phyloP scores from a whole-genome alignment of 2,329 filamentous ascomycete species.

The Samsoniella hepiali region DNA sequence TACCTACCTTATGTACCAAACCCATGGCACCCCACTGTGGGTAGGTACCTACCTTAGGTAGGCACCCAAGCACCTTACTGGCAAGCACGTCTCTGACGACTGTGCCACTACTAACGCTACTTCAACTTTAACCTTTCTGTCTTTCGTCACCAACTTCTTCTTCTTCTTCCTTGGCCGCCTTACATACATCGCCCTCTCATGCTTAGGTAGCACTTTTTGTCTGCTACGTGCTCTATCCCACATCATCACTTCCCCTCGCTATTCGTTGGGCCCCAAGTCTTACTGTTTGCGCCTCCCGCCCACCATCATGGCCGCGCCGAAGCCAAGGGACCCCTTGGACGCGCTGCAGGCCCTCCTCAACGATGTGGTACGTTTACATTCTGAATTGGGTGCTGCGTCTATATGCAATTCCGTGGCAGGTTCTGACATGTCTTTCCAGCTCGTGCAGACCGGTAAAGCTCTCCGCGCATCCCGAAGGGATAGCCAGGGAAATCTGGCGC shows the following conservation, averaged over 20 bases:
- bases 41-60: no score
- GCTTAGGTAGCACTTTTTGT: background rate
- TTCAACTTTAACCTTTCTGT: no score
- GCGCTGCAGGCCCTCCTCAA: conserved; percentile 53
- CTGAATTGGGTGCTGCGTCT: background rate
- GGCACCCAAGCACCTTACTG: background rate
- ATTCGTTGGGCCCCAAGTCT: background rate
- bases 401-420: conserved; percentile 12
- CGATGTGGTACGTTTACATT: conserved; percentile 46
- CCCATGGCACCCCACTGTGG: no score
- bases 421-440: conserved; percentile 34
- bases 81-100: background rate
- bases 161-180: background rate
- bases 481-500: conserved; percentile 37
- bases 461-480: conserved; percentile 48
- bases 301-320: conserved; percentile 31
- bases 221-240: background rate
- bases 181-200: background rate
- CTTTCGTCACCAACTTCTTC: no score
- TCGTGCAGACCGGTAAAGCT: conserved; percentile 58
- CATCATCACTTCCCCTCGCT: background rate
- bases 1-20: no score
- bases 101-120: background rate
- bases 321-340: conserved; percentile 41
- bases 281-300: conserved; percentile 8